A percentile compares a stretch with the other conserved stretches of the same genome.
These are phyloP conservation scores for Elaeis oleifera DNA, from an alignment of 202 grass and related monocot genomes.

Conservation along the genomic window DNA sequence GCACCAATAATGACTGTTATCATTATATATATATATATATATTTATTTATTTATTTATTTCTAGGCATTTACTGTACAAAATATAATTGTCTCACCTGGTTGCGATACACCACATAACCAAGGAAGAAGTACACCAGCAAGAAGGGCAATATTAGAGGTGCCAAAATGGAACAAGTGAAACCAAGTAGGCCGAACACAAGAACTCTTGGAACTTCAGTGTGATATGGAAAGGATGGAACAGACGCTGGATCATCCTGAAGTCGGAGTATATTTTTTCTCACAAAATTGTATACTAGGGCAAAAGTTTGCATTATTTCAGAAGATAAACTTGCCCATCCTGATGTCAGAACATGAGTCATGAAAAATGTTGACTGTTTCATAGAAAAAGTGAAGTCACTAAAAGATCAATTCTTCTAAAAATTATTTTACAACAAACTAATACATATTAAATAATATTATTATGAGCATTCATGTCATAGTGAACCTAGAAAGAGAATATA, in stretches of 20 bases:
- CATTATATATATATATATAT: too few relatives aligned
- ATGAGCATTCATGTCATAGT: too few relatives aligned
- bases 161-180: conserved; percentile 86
- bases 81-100: conserved; percentile 43
- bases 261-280: conserved; percentile 47
- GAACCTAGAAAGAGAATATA: too few relatives aligned
- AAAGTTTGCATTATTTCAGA: conserved; percentile 88
- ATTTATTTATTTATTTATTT: too few relatives aligned
- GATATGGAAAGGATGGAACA: conserved; percentile 78
- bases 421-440: too few relatives aligned
- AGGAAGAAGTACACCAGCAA: conserved; percentile 88
- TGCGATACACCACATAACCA: conserved; percentile 81
- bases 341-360: conserved; percentile 89
- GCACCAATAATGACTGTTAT: too few relatives aligned
- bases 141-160: conserved; percentile 83
- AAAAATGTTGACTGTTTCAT: conserved; percentile 80
- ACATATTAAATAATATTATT: too few relatives aligned
- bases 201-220: conserved; percentile 82
- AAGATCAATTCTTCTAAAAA: not conserved
- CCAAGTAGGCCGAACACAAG: conserved; percentile 74
- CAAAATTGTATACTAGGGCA: conserved; percentile 56
- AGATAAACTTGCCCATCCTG: conserved; percentile 82
- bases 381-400: not conserved
- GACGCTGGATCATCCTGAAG: conserved; percentile 44
- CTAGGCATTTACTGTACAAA: not conserved